Conservation (phyloP, 495 filamentous ascomycete genomes). For the Paragyromitra xinjiangensis region DNA sequence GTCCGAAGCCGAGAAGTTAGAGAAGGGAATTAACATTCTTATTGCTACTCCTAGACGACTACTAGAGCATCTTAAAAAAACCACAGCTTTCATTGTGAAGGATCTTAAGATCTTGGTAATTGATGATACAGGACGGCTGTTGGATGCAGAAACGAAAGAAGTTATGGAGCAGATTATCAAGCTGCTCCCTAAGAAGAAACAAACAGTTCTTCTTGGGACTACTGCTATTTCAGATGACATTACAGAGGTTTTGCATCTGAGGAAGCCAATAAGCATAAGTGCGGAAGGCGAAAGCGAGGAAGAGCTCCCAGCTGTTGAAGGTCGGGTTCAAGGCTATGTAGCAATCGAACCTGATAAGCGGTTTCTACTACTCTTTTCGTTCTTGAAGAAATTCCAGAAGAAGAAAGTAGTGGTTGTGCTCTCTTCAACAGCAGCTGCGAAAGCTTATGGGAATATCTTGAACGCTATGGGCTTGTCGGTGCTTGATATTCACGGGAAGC, state of each 20-base stretch:
- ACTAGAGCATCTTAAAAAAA: constrained; percentile 52
- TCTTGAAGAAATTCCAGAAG: constrained; percentile 55
- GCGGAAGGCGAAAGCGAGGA: constrained; percentile 13
- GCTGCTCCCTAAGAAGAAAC: constrained; percentile 51
- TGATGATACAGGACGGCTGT: constrained; percentile 44
- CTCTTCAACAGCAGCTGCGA: constrained; percentile 51
- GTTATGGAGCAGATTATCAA: constrained; percentile 39
- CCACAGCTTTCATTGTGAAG: constrained; percentile 44
- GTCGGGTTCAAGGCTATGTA: constrained; percentile 51
- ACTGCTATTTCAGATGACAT: constrained; percentile 8
- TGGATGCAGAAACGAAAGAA: constrained; percentile 37
- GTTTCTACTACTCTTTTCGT: constrained; percentile 53
- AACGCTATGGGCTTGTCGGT: constrained; percentile 39
- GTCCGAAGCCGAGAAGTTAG: constrained; percentile 51
- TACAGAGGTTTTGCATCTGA: constrained; percentile 31
- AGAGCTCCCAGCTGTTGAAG: constrained; percentile 1
- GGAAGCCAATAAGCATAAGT: constrained; percentile 28
- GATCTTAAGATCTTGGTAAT: constrained; percentile 48
- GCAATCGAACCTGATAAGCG: constrained; percentile 53
- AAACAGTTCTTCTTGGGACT: constrained; percentile 40
- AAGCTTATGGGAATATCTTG: constrained; percentile 43
- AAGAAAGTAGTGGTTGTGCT: constrained; percentile 52
- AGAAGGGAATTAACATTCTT: constrained; percentile 53
- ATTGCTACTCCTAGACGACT: constrained; percentile 53
- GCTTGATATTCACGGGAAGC: constrained; percentile 48